Evolutionary conservation across 768 basidiomycete genomes (phyloP), one percentile per base, ranked within the genome.

Genomic region (Pleurotus tuoliensis): DNA sequence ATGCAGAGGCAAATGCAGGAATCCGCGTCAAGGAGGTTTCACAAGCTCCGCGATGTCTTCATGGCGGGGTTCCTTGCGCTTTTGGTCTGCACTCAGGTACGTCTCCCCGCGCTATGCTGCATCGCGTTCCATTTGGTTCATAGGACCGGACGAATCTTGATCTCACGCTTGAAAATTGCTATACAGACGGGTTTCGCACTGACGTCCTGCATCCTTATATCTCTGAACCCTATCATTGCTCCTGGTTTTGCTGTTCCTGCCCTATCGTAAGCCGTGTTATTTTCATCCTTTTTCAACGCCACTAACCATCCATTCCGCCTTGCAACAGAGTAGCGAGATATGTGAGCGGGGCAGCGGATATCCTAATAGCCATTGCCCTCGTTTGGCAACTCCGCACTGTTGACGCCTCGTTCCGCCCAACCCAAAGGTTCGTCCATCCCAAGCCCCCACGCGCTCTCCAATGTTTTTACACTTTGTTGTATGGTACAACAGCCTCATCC

Each of bases 371-470:
- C 3, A 16, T 57, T 4, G 43, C 37, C 1, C 47, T 61, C 7
- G 56, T 61, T n/a, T 61, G 58, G 61, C 58, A 59, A 39, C 50
- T 61, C 13, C 55, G 37, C 4, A 54, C 44, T 30, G 54, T 50
- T 9, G 49, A 41, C n/a, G 40, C 61, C 12, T 27, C 50, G 20
- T 59, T 61, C 30, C 37, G 34, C 22, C 47, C 58, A 11, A 61
- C 61, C 11, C 44, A 39, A 55, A 59, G 37, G 61, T 57, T 16
- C 39, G 12, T 12, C n/a, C 24, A 13, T 25, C 47, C 8, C n/a
- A 15, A 15, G 24, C 43, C 43, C 15, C 5, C 5, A n/a, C n/a
- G n/a, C 20, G 30, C 30, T 8, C 8, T 34, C 15, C 0, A 5
- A 24, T 11, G n/a, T 27, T 27, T 6, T 54, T 12, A 11, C 16